These are phyloP conservation scores for Sutorius australiensis DNA, from an alignment of 768 basidiomycete species.

Conservation along the genomic window DNA sequence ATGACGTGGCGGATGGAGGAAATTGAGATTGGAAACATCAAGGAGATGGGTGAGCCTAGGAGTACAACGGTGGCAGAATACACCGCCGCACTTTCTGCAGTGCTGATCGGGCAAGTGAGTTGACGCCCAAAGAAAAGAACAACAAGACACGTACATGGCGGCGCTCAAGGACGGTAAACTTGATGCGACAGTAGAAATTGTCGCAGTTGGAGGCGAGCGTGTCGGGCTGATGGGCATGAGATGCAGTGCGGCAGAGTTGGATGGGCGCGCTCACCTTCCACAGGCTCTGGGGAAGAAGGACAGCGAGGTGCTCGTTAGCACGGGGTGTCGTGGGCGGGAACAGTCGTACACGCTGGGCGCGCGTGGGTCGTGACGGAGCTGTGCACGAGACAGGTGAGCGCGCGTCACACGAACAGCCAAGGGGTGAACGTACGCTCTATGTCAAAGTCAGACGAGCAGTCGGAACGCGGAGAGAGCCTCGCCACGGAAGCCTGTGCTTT, in stretches of 20 bases:
- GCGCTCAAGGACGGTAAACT: conserved; percentile 68
- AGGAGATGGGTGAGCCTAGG: conserved; percentile 58
- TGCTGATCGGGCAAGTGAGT: conserved; percentile 46
- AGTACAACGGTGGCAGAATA: conserved; percentile 67
- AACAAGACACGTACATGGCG: conserved; percentile 55
- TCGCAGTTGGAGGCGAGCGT: conserved; percentile 60
- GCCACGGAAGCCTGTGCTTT: conserved; percentile 23
- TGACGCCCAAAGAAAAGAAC: background rate
- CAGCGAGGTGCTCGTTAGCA: conserved; percentile 71
- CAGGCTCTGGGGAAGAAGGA: conserved; percentile 60
- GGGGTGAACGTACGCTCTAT: conserved; percentile 13
- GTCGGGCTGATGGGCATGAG: conserved; percentile 50
- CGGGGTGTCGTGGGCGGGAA: conserved; percentile 23
- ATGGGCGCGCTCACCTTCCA: conserved; percentile 59
- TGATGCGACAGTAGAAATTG: conserved; percentile 64
- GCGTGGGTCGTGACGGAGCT: conserved; percentile 25
- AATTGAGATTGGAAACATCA: conserved; percentile 66
- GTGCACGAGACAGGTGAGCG: background rate
- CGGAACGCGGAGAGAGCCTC: conserved; percentile 6
- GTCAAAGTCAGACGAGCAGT: conserved; percentile 12
- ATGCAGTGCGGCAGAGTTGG: background rate
- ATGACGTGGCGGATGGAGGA: conserved; percentile 68
- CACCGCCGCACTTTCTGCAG: conserved; percentile 80
- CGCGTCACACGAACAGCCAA: background rate
- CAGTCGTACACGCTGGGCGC: conserved; percentile 15